Base-by-base conservation (phyloP, 2,329 filamentous ascomycete genomes). In the Monosporascus sp. region DNA sequence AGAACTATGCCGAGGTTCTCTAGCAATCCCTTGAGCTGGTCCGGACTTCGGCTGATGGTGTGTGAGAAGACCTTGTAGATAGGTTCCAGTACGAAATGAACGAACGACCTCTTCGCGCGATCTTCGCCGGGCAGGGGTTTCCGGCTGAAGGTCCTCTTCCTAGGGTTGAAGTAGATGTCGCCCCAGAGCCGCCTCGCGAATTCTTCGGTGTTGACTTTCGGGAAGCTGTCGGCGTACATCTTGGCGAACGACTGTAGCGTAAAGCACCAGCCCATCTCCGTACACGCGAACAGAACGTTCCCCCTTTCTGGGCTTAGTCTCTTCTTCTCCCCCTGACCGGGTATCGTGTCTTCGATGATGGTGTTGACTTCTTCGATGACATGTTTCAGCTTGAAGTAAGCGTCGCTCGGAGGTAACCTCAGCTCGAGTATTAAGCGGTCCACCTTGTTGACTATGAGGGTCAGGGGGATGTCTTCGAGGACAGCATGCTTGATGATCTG, bases 341-440 rank as follows among this genome's bases (percentile, higher is more conserved):
- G 93, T 28, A 91, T 78, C 3, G 89, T 88, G 68, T 89, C 91
- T 67, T 96, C 90, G 64, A 99, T 97, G 61, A 94, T 78, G 1
- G 91, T 96, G 73, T 99, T 99, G 71, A 99, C 92, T 72, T 97
- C 91, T 71, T 99, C 94, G 51, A 99, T 85, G n/a, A 97, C 91
- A 70, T 97, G 92, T 74, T 97, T 97, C 51, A 99, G 78, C 78
- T 99, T 99, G 79, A 97, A 97, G 74, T 99, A 99, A 14, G 94
- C 94, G 68, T 99, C 94, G 60, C 86, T 90, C 2, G 94, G 94
- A 2, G 94, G 94, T 15, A 99, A 80, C 70, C 96, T 96, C 49
- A 99, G 78, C 73, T 99, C 94, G 46, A 99, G 74, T 57, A 99
- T 96, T 55, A 99, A 75, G 24, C 94, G 86, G 65, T 99, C 94